Evolutionary conservation across 805 yeast species (phyloP).

Genomic region (Groenewaldozyma tartarivorans): DNA sequence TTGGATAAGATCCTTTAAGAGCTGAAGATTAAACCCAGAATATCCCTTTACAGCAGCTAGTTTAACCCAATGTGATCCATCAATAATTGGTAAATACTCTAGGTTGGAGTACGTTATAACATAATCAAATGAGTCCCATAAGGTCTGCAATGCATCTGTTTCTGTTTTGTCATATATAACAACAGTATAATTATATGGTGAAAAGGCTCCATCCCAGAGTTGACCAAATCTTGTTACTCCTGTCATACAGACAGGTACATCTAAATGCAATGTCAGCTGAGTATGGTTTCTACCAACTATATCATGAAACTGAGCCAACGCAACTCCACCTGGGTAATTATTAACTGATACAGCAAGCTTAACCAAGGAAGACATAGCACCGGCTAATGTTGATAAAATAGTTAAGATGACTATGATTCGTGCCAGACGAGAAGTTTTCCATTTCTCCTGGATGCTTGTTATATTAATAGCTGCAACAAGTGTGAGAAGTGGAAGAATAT

Average conservation of each 20-base stretch:
- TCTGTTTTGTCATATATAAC: conserved; percentile 73
- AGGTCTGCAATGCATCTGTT: conserved; percentile 25
- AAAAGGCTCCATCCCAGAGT: conserved; percentile 27
- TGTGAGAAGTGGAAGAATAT: conserved; percentile 61
- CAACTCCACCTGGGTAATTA: conserved; percentile 88
- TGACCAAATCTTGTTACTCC: conserved; percentile 76
- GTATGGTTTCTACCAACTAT: conserved; percentile 20
- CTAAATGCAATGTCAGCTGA: conserved; percentile 50
- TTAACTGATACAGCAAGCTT: conserved; percentile 55
- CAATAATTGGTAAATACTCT: conserved; percentile 6
- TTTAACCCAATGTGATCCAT: conserved; percentile 33
- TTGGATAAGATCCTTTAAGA: too few species aligned
- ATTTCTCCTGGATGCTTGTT: conserved; percentile 18
- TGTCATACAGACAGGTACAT: conserved; percentile 75
- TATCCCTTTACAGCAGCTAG: conserved; percentile 33
- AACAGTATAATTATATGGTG: neutral
- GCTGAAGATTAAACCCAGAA: conserved; percentile 8
- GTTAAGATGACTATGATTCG: conserved; percentile 15
- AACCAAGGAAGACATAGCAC: conserved; percentile 35
- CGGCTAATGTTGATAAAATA: conserved; percentile 26
- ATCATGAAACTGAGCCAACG: conserved; percentile 46
- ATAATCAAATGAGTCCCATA: conserved; percentile 45
- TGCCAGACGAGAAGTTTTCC: neutral
- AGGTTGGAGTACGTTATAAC: conserved; percentile 35
- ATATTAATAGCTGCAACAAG: conserved; percentile 57